Conservation (phyloP, 192 early-diverging fungal species). For the Ramicandelaber brevisporus region DNA sequence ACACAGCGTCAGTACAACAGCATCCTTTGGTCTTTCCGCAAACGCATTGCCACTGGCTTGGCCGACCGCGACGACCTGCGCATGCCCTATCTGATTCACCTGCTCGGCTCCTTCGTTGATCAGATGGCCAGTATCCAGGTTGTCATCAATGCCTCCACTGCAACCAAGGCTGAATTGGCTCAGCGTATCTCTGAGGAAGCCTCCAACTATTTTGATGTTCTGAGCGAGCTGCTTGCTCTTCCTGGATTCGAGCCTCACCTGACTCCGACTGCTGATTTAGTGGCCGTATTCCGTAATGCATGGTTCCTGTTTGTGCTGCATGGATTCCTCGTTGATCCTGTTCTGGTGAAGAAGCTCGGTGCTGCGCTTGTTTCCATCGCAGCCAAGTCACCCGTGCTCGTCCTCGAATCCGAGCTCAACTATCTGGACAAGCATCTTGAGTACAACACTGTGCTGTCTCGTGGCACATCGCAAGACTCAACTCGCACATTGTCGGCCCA, state of each 20-base stretch:
- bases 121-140: not conserved
- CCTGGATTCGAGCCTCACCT: constrained; percentile 26
- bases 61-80: no score
- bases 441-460: constrained; percentile 56
- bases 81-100: no score
- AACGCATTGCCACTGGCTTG: no score
- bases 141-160: not conserved
- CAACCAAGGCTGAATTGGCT: constrained; percentile 3
- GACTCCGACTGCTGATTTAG: constrained; percentile 27
- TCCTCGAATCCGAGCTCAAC: constrained; percentile 36
- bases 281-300: constrained; percentile 54
- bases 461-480: constrained; percentile 20
- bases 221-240: constrained; percentile 28
- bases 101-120: not conserved
- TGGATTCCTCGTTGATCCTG: constrained; percentile 42
- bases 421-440: constrained; percentile 72
- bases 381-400: constrained; percentile 57
- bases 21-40: no score
- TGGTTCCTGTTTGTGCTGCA: constrained; percentile 74
- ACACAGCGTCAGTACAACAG: no score
- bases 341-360: constrained; percentile 55
- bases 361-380: constrained; percentile 43
- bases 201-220: constrained; percentile 26
- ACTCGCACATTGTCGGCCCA: constrained; percentile 21
- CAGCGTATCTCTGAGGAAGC: constrained; percentile 7